phyloP scores from a whole-genome alignment of 2,329 filamentous ascomycete genomes.

The Gliomastix tumulicola region DNA sequence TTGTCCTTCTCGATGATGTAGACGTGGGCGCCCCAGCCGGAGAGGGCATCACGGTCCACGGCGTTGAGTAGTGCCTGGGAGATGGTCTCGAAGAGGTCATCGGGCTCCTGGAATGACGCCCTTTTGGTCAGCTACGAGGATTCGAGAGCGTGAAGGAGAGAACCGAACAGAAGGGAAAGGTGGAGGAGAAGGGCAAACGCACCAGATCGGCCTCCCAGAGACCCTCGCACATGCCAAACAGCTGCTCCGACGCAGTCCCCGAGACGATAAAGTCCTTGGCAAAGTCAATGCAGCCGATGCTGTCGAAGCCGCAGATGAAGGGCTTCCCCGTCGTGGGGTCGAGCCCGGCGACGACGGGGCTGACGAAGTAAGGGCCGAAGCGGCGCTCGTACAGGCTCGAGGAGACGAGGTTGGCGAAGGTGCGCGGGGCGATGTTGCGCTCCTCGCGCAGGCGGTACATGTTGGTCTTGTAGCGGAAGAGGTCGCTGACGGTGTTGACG shows the following conservation, averaged over 20 bases:
- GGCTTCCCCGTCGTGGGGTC: constrained; percentile 91
- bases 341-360: constrained; percentile 88
- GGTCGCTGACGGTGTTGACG: constrained; percentile 86
- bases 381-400: constrained; percentile 88
- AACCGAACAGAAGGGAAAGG: constrained; percentile 1
- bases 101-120: constrained; percentile 59
- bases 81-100: constrained; percentile 97
- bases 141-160: not conserved
- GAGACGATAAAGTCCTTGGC: constrained; percentile 99
- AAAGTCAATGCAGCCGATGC: constrained; percentile 98
- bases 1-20: constrained; percentile 99
- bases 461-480: constrained; percentile 99
- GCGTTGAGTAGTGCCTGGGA: constrained; percentile 94
- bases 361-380: constrained; percentile 96
- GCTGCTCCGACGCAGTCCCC: constrained; percentile 91
- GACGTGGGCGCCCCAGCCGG: constrained; percentile 96
- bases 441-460: constrained; percentile 99
- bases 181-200: constrained; percentile 25
- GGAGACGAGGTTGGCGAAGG: constrained; percentile 92
- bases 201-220: constrained; percentile 97
- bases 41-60: constrained; percentile 92
- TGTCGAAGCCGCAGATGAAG: constrained; percentile 98
- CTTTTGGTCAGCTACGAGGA: not conserved
- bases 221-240: constrained; percentile 98
- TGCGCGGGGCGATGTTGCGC: constrained; percentile 88